Conservation (phyloP, 1,139 yeast genomes). For the Saccharomyces hybrid region DNA sequence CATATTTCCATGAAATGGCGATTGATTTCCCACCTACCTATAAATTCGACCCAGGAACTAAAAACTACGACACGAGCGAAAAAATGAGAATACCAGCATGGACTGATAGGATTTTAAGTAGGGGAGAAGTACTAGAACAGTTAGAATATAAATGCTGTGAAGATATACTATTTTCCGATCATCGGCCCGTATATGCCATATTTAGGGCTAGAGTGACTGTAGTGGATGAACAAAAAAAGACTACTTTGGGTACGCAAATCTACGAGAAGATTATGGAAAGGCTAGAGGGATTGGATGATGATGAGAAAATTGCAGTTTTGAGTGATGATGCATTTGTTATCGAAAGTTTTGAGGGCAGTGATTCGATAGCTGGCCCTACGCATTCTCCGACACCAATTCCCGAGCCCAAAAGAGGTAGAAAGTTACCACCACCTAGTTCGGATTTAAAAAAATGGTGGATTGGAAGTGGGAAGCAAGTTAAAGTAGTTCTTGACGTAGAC, state of each 20-base stretch:
- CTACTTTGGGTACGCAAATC: slow-evolving; percentile 49
- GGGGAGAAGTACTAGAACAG: slow-evolving; percentile 56
- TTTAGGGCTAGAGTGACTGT: slow-evolving; percentile 63
- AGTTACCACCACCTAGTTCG: slow-evolving; percentile 83
- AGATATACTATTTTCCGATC: slow-evolving; percentile 73
- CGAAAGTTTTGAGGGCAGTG: slow-evolving; percentile 11
- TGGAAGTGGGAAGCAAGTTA: slow-evolving; percentile 67
- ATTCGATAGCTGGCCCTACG: slow-evolving; percentile 2
- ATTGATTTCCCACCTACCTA: slow-evolving; percentile 84
- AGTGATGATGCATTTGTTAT: slow-evolving; percentile 19
- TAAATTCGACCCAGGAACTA: slow-evolving; percentile 86
- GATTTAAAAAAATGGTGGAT: slow-evolving; percentile 89
- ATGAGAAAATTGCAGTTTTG: slow-evolving; percentile 35
- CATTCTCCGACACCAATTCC: slow-evolving; percentile 1
- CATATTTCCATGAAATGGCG: slow-evolving; percentile 74
- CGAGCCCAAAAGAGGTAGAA: slow-evolving; percentile 25
- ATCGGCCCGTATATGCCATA: slow-evolving; percentile 81
- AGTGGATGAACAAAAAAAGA: slow-evolving; percentile 58
- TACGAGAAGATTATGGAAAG: slow-evolving; percentile 37
- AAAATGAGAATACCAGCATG: slow-evolving; percentile 92
- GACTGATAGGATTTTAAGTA: slow-evolving; percentile 76
- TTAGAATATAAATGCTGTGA: slow-evolving; percentile 56
- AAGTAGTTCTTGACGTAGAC: slow-evolving; percentile 40
- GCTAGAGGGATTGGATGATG: slow-evolving; percentile 21
- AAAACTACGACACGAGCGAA: slow-evolving; percentile 78